Percentiles rank a stretch among this genome's conserved stretches.
Conservation (phyloP, 2,329 filamentous ascomycete genomes). For the Cadophora sp. region DNA sequence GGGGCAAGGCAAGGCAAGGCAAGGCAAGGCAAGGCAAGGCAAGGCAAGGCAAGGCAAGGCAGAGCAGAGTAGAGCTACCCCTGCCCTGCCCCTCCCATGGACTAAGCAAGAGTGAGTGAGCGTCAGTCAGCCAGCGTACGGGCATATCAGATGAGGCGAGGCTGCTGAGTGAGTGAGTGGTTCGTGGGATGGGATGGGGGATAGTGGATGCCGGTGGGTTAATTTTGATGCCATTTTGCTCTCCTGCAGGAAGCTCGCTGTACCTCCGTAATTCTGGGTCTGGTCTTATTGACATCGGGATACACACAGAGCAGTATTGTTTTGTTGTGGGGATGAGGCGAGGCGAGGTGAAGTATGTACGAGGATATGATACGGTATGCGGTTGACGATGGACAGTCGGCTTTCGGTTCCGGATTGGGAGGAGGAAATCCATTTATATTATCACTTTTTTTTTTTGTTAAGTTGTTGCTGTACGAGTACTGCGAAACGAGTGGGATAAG, state of each 20-base stretch:
- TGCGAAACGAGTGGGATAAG: background rate
- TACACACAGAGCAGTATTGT: too few relatives aligned
- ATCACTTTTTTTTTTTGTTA: background rate
- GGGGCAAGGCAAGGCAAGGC: background rate
- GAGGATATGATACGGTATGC: background rate
- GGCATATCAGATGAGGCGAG: slow-evolving; percentile 4
- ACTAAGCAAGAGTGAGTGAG: too few relatives aligned
- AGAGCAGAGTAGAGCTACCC: slow-evolving; percentile 1
- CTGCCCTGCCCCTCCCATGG: too few relatives aligned
- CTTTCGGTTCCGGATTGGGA: background rate
- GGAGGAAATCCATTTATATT: background rate
- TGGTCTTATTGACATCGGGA: background rate
- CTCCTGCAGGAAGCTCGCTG: background rate
- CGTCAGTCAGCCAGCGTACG: too few relatives aligned
- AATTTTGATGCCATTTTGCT: slow-evolving; percentile 12
- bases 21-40: background rate
- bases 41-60: slow-evolving; percentile 6
- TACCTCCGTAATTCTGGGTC: background rate
- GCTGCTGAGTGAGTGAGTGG: background rate
- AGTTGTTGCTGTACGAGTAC: too few relatives aligned
- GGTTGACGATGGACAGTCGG: too few relatives aligned
- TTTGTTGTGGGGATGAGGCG: too few relatives aligned
- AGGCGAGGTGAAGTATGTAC: too few relatives aligned
- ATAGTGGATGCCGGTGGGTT: slow-evolving; percentile 1
- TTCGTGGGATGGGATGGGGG: slow-evolving; percentile 12